Evolutionary conservation across 768 basidiomycete genomes (phyloP).

Genomic region (Lactarius quietus): DNA sequence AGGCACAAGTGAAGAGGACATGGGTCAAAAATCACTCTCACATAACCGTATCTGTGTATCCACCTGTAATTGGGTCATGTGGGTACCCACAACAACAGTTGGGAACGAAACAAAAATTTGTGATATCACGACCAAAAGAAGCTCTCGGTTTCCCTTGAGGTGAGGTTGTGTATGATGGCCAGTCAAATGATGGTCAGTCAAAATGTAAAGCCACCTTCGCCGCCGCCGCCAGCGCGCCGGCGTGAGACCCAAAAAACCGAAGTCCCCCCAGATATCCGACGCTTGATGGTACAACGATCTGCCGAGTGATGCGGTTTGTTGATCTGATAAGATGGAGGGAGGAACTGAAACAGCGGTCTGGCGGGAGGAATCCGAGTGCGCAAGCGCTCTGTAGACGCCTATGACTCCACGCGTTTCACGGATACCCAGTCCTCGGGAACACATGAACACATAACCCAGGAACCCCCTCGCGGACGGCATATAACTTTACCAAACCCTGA

Average conservation of each 20-base stretch:
- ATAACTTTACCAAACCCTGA: not conserved
- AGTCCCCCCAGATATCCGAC: not conserved
- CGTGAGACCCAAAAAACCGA: conserved; percentile 4
- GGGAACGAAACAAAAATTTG: not conserved
- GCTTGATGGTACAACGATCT: not conserved
- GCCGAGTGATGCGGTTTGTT: conserved; percentile 2
- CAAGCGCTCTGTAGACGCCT: not conserved
- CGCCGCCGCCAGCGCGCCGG: conserved; percentile 17
- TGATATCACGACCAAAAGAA: not conserved
- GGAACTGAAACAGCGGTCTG: not conserved
- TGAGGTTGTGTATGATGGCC: too few relatives aligned
- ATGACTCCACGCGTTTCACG: conserved; percentile 1
- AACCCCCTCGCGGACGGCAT: not conserved
- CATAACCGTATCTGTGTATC: not conserved
- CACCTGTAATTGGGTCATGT: not conserved
- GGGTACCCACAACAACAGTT: too few relatives aligned
- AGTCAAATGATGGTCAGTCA: not conserved
- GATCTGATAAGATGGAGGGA: conserved; percentile 14
- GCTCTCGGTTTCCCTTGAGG: not conserved
- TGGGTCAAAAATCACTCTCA: too few relatives aligned
- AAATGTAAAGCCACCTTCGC: not conserved
- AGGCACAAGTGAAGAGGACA: not conserved
- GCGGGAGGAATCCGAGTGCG: not conserved
- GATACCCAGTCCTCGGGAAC: conserved; percentile 14
- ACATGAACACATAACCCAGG: conserved; percentile 4